Conservation (phyloP, 495 filamentous ascomycete genomes). For the Penicillium canariense region DNA sequence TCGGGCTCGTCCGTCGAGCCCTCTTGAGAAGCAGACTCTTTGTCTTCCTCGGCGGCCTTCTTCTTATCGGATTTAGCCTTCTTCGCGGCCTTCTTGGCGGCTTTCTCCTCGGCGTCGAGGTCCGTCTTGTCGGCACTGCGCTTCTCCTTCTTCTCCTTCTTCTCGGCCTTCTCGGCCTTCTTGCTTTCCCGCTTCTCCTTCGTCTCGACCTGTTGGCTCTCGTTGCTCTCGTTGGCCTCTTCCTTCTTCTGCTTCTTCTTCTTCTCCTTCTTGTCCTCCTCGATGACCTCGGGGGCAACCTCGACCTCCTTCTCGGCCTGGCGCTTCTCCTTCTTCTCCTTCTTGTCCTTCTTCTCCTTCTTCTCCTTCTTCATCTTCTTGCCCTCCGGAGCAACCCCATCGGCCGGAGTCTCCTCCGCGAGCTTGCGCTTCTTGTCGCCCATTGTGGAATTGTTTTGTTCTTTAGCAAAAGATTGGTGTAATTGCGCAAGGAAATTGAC, state of each 20-base stretch:
- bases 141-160: constrained; percentile 21
- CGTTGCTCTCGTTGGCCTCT: constrained; percentile 21
- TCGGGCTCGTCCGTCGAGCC: background rate
- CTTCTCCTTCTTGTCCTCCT: constrained; percentile 19
- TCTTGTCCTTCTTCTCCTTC: constrained; percentile 32
- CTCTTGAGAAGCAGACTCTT: background rate
- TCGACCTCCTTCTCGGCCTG: constrained; percentile 20
- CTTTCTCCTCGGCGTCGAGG: background rate
- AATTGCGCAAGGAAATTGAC: background rate
- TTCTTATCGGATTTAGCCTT: constrained; percentile 2
- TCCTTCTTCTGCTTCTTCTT: constrained; percentile 23
- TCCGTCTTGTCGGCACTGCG: constrained; percentile 15
- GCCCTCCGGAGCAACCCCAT: constrained; percentile 32
- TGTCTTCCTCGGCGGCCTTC: background rate
- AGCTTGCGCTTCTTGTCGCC: constrained; percentile 49
- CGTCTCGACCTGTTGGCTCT: constrained; percentile 20
- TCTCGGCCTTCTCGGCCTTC: constrained; percentile 11
- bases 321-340: constrained; percentile 29
- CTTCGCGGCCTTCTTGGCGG: constrained; percentile 1
- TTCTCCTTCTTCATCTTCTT: constrained; percentile 43
- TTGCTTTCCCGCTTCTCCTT: constrained; percentile 7
- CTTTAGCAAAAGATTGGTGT: background rate
- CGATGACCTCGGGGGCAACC: background rate
- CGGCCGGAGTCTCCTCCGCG: constrained; percentile 24
- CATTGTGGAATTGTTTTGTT: constrained; percentile 25